These are phyloP conservation scores for Lactarius psammicola DNA, from an alignment of 768 basidiomycete genomes.

Conservation along the genomic window DNA sequence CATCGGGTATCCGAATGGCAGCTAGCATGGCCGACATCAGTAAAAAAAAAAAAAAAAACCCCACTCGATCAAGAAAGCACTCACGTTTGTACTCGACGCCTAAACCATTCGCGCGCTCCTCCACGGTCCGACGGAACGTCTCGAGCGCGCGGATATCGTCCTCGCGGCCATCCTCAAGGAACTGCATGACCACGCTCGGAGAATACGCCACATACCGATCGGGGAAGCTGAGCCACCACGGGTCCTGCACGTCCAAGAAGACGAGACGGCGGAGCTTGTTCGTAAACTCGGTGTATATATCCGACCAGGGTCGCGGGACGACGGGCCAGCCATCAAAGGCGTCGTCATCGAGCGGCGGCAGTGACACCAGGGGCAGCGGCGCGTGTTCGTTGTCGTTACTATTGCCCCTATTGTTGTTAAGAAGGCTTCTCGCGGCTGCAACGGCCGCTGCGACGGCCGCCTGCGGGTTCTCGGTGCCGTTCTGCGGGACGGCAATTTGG, in stretches of 20 bases:
- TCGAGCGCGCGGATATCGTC: constrained; percentile 7
- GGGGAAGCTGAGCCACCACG: constrained; percentile 24
- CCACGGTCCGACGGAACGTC: background rate
- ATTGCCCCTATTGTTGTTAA: too few relatives aligned
- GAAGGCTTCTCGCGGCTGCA: background rate
- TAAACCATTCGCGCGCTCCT: background rate
- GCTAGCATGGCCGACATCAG: constrained; percentile 11
- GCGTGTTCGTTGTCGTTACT: background rate
- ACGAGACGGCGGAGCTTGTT: constrained; percentile 13
- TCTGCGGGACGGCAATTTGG: constrained; percentile 14
- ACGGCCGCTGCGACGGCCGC: background rate
- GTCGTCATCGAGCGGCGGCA: background rate
- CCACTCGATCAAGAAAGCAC: background rate
- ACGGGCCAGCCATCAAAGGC: background rate
- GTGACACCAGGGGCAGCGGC: too few relatives aligned
- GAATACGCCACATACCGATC: constrained; percentile 18
- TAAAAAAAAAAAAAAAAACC: background rate
- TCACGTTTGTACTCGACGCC: constrained; percentile 14
- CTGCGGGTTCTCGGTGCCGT: background rate
- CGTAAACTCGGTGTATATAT: constrained; percentile 6
- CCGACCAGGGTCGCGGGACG: constrained; percentile 20
- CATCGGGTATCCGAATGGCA: constrained; percentile 13
- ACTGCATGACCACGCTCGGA: constrained; percentile 10
- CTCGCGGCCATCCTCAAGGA: constrained; percentile 15
- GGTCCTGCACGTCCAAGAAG: constrained; percentile 15